Percentiles rank a stretch among this genome's conserved stretches.
Evolutionary conservation across 495 filamentous ascomycete genomes (phyloP).

Genomic region (Evernia prunastri): DNA sequence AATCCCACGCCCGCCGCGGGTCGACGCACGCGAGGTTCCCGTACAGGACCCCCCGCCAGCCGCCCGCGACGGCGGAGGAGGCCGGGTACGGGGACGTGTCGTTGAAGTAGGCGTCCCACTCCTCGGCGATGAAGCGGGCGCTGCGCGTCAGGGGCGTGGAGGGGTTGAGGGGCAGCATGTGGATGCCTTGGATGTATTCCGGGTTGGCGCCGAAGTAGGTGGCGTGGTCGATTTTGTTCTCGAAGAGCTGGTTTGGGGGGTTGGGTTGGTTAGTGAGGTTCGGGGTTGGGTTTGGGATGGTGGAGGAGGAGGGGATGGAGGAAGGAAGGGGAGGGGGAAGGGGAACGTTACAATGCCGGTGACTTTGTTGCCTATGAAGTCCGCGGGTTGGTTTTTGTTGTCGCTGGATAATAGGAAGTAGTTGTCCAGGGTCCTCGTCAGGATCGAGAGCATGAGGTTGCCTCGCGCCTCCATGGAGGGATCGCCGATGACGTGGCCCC

Average conservation of each 20-base stretch:
- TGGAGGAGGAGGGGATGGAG: not conserved
- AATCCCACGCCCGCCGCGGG: constrained; percentile 60
- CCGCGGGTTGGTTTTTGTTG: constrained; percentile 69
- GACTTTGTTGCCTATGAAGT: constrained; percentile 79
- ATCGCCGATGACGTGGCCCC: constrained; percentile 72
- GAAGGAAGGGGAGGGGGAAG: not conserved
- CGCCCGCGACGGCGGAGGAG: constrained; percentile 53
- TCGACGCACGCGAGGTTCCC: constrained; percentile 76
- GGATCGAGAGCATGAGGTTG: constrained; percentile 75
- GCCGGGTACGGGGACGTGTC: constrained; percentile 43
- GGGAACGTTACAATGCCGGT: constrained; percentile 64
- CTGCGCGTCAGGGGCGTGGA: constrained; percentile 60
- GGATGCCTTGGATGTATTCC: constrained; percentile 88
- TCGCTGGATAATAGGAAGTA: constrained; percentile 72
- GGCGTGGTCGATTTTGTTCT: constrained; percentile 93
- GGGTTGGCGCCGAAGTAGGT: constrained; percentile 82
- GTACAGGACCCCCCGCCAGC: constrained; percentile 82
- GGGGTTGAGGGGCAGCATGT: constrained; percentile 89
- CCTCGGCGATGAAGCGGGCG: constrained; percentile 65
- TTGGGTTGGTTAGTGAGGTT: not conserved
- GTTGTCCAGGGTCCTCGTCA: constrained; percentile 59
- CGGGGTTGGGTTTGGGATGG: not conserved
- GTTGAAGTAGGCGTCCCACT: constrained; percentile 77
- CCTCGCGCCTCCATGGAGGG: constrained; percentile 76
- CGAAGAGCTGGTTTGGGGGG: constrained; percentile 61